Base-by-base conservation (phyloP, 1,284 basidiomycete genomes). In the Peniophora sp. region DNA sequence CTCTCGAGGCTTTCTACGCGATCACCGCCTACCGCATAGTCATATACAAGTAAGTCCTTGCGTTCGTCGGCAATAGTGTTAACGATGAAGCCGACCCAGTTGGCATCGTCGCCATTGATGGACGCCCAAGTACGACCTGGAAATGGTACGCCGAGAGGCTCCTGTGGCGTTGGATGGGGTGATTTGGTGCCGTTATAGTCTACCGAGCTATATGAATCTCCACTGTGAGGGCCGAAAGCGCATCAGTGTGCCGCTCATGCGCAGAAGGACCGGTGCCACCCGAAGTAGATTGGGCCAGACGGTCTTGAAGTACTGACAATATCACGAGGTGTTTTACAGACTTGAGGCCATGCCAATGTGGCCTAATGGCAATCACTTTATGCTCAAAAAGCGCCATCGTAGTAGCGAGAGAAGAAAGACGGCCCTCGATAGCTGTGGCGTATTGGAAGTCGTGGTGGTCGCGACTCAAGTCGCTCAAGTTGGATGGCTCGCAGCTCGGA, bases 81-180 rank as follows among this genome's bases (percentile, higher is more conserved):
- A 53, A 78, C 65, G 22, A 79, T 62, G 61, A 77, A 69, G 0
- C 77, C 77, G 27, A 81, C 74, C 78, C 78, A 80, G 60, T 80
- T 79, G 22, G 74, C 70, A 50, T 64, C 55, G 35, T 61, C 68
- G 3, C 77, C 75, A 25, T 71, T 70, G 60, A 61, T 79, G 11
- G 75, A 73, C 8, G 56, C 46, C 2, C 70, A 32, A 5, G 27
- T 32, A 12, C 27, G 27, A 32, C 27, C 71, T 11, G 77, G 77
- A 53, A 69, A 80, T 11, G 59, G 56, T 3, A 73, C 63, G 3
- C 78, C 78, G 5, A 81, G 64, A 17, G 78, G 78, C n/a, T 71
- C 53, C 1, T 64, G 55, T 44, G 65, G 59, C 36, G 62, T 67
- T 14, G 77, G 74, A 35, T 53, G 52, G 22, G 45, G 52, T 19